A percentile compares a stretch with the other conserved stretches of the same genome.
Conservation (phyloP, 495 filamentous ascomycete genomes). For the Schizothecium vesticola region DNA sequence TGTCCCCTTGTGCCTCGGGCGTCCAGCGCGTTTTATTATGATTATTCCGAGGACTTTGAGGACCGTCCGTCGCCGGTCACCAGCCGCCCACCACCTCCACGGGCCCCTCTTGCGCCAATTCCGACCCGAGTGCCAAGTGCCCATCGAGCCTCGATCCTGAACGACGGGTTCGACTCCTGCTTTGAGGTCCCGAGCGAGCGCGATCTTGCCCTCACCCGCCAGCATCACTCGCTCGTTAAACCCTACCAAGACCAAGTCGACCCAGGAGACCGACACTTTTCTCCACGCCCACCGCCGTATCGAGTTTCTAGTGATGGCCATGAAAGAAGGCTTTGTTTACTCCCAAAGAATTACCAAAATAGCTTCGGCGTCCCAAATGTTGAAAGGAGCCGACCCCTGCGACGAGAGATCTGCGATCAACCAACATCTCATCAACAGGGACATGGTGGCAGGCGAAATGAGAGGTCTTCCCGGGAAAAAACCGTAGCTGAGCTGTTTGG, state of each 20-base stretch:
- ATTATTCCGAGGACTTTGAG: conserved; percentile 50
- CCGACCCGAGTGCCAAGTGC: conserved; percentile 29
- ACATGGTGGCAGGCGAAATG: background rate
- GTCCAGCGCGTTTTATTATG: conserved; percentile 37
- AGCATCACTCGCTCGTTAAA: background rate
- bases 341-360: background rate
- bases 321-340: background rate
- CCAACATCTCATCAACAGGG: background rate
- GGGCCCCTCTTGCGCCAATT: conserved; percentile 31
- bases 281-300: background rate
- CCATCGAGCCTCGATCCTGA: conserved; percentile 24
- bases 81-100: conserved; percentile 8
- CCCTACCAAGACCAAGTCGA: background rate
- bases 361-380: background rate
- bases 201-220: background rate
- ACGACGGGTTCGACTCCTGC: conserved; percentile 22
- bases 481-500: background rate
- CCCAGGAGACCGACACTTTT: background rate
- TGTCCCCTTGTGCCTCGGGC: background rate
- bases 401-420: background rate
- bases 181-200: conserved; percentile 5
- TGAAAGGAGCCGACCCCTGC: background rate
- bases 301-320: background rate
- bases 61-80: conserved; percentile 8
- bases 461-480: background rate